A percentile compares a stretch with the other conserved stretches of the same genome.
Conservation (phyloP, 1,284 basidiomycete genomes). For the Boletus nobilissimus region DNA sequence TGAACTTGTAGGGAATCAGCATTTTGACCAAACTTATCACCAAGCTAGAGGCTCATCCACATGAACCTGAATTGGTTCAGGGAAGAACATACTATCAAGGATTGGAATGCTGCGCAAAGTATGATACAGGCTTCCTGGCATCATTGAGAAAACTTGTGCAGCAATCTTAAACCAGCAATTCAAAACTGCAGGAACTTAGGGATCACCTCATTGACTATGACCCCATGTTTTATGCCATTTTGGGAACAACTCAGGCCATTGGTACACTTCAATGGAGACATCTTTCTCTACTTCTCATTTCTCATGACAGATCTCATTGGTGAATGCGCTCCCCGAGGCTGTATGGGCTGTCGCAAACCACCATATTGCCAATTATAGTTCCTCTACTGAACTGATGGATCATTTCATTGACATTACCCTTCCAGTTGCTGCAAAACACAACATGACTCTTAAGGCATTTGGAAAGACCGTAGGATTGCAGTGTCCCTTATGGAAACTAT, state of each 20-base stretch:
- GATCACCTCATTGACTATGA: conserved; percentile 43
- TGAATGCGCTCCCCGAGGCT: conserved; percentile 56
- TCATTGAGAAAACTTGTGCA: conserved; percentile 43
- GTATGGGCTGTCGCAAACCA: conserved; percentile 54
- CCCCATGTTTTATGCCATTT: conserved; percentile 39
- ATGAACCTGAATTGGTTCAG: conserved; percentile 49
- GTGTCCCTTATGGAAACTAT: conserved; percentile 36
- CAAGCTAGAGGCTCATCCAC: conserved; percentile 61
- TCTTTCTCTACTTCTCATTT: not conserved
- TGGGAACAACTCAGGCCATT: conserved; percentile 62
- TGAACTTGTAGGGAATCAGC: conserved; percentile 59
- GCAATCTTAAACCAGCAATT: conserved; percentile 42
- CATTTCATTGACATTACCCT: conserved; percentile 48
- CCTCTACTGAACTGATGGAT: conserved; percentile 47
- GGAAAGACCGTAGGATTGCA: conserved; percentile 44
- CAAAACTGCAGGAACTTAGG: conserved; percentile 46
- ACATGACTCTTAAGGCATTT: conserved; percentile 57
- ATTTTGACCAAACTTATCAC: conserved; percentile 63
- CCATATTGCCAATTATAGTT: conserved; percentile 53
- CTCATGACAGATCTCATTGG: conserved; percentile 49
- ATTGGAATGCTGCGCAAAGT: conserved; percentile 40
- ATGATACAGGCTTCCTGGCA: conserved; percentile 44
- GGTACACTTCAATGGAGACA: conserved; percentile 35
- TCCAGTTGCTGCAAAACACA: conserved; percentile 50
- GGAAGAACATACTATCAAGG: conserved; percentile 43